Evolutionary conservation across 306 rosid species (phyloP).

Genomic region (Casuarina equisetifolia): DNA sequence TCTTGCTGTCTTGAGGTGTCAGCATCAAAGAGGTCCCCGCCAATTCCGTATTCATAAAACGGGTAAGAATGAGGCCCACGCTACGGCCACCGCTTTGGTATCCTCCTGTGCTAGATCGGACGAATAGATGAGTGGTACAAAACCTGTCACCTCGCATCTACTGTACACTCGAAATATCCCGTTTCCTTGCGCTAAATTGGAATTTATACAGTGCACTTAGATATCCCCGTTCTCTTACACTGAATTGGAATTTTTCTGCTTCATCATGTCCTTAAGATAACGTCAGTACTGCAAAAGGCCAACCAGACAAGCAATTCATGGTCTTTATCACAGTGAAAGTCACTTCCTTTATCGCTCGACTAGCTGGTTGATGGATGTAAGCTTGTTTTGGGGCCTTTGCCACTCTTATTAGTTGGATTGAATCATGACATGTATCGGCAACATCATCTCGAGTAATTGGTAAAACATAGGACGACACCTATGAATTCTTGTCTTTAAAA

Average conservation of each 20-base stretch:
- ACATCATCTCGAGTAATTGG: slow-evolving; percentile 21
- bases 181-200: background rate
- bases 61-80: slow-evolving; percentile 51
- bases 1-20: slow-evolving; percentile 36
- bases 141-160: slow-evolving; percentile 37
- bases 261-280: slow-evolving; percentile 20
- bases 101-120: slow-evolving; percentile 25
- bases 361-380: slow-evolving; percentile 31
- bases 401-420: slow-evolving; percentile 16
- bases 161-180: slow-evolving; percentile 26
- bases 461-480: slow-evolving; percentile 36
- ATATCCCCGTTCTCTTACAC: slow-evolving; percentile 14
- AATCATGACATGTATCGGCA: slow-evolving; percentile 11
- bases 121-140: slow-evolving; percentile 23
- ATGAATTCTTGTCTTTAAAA: slow-evolving; percentile 35
- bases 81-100: slow-evolving; percentile 36
- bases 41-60: slow-evolving; percentile 34
- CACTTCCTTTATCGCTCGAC: slow-evolving; percentile 28
- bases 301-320: slow-evolving; percentile 31
- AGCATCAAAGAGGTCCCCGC: slow-evolving; percentile 44
- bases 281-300: slow-evolving; percentile 16
- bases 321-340: slow-evolving; percentile 34
- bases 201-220: slow-evolving; percentile 22
- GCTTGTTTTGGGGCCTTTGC: slow-evolving; percentile 18
- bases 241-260: slow-evolving; percentile 1